Conservation (phyloP, 2,329 filamentous ascomycete species). For the Pseudogymnoascus sp. region DNA sequence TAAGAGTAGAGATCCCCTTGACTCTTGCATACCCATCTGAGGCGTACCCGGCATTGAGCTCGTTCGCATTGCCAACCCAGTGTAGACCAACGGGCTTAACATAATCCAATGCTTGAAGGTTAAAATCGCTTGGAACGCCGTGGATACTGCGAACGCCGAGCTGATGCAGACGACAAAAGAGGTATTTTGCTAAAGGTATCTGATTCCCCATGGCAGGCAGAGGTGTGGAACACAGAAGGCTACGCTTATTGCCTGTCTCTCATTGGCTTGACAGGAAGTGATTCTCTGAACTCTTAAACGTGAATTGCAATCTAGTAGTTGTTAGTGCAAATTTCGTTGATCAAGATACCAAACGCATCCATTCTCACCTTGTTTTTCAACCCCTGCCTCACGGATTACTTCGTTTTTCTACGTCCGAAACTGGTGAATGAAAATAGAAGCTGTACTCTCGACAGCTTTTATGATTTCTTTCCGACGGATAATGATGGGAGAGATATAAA, state of each 20-base stretch:
- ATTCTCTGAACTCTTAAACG: not conserved
- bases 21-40: slow-evolving; percentile 45
- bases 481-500: not conserved
- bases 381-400: not conserved
- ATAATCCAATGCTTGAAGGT: slow-evolving; percentile 13
- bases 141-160: slow-evolving; percentile 37
- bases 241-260: not conserved
- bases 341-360: not conserved
- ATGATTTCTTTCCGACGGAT: not conserved
- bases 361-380: not conserved
- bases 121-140: slow-evolving; percentile 35
- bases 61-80: slow-evolving; percentile 31
- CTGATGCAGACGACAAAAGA: slow-evolving; percentile 34
- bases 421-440: not conserved
- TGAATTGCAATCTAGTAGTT: not conserved
- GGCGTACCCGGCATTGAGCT: slow-evolving; percentile 36
- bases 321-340: not conserved
- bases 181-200: slow-evolving; percentile 26
- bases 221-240: not conserved
- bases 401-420: not conserved
- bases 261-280: not conserved
- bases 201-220: not conserved
- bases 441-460: not conserved
- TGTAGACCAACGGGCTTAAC: slow-evolving; percentile 23
- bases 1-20: slow-evolving; percentile 37